Evolutionary conservation across 139 green algal species (phyloP), one percentile per base, ranked within the genome.

Genomic region (Yamagishiella unicocca): DNA sequence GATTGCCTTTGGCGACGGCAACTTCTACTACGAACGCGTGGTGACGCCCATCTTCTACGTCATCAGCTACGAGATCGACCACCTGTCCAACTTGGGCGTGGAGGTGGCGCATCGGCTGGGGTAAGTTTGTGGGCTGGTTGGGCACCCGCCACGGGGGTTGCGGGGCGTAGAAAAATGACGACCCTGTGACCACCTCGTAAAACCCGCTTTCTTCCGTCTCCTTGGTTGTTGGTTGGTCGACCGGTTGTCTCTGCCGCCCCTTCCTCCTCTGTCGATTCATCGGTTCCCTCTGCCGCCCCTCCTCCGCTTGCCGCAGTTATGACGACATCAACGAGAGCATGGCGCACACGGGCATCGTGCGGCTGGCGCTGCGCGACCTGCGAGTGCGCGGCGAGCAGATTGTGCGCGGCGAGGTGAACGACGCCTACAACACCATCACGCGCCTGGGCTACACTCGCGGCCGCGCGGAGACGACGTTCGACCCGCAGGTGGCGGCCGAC

Each of bases 11-110:
- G 90, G 90, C 2, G 90, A 93, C 54, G 83, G 83, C 83, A 88
- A 82, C 74, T 93, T 91, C 90, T 93, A 87, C 77, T 87, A 80
- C 71, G 87, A 93, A 70, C 90, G 87, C 83, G 76, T 93, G 12
- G 87, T 93, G 25, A 93, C 90, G 35, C 90, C 90, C 87, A 89
- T 93, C 77, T 93, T 93, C 64, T 90, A 91, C 40, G 87, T 91
- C 29, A 87, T 93, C 37, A 81, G 70, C 35, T 93, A 91, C 53
- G 88, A 91, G 87, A 72, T 93, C 25, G 90, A 93, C 79, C 90
- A 91, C 78, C 66, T 93, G 62, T 88, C 82, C 62, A 93, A 90
- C 87, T 25, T 93, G 78, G 80, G 80, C 53, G 78, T 93, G 58
- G 90, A 93, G 22, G 87, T 91, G 61, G 87, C 90, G 37, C 83